Base-by-base conservation (phyloP, 1,284 basidiomycete species). In the Cryptococcus floricola region DNA sequence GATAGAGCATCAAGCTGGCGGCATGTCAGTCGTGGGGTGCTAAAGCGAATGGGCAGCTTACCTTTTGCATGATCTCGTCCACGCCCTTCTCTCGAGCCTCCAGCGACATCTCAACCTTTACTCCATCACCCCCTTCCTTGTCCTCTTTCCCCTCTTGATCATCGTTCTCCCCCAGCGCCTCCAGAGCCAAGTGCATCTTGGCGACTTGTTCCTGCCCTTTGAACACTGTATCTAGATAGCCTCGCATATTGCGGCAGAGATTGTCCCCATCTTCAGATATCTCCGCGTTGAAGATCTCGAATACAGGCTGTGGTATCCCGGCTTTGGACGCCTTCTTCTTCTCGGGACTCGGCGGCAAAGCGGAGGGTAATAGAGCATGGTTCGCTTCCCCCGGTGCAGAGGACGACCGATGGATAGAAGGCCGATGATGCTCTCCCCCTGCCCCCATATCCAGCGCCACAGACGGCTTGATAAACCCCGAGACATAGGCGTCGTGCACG, bases 221-320 rank as follows among this genome's bases (percentile, higher is more conserved):
- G 34, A 71, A 47, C 9, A 67, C 69, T 3, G 54, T 54, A 14
- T 68, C 67, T 42, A 71, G 46, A 55, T 69, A 65, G n/a, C 50
- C 50, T 39, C 67, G 63, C 12, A 71, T 54, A 18, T 55, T 51
- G 34, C 59, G 58, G 13, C 64, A 64, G 60, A 71, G 63, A 16
- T 53, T 53, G 23, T 60, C 50, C 7, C 59, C 66, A 0, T 59
- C 60, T 12, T 41, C 46, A 9, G 53, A 51, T 6, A 69, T 52
- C 39, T 64, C 48, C 12, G 69, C 69, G 52, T 67, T 57, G 56
- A 69, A 70, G 9, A 71, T 68, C 45, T 69, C 61, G 53, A 65
- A 71, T 10, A 71, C 65, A 7, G 66, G 65, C 31, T 65, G 59
- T 51, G 19, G 19, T 49, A 28, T 51, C 46, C 37, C 27, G 10